Conservation (phyloP, 192 early-diverging fungal genomes). For the Coemansia sp. region DNA sequence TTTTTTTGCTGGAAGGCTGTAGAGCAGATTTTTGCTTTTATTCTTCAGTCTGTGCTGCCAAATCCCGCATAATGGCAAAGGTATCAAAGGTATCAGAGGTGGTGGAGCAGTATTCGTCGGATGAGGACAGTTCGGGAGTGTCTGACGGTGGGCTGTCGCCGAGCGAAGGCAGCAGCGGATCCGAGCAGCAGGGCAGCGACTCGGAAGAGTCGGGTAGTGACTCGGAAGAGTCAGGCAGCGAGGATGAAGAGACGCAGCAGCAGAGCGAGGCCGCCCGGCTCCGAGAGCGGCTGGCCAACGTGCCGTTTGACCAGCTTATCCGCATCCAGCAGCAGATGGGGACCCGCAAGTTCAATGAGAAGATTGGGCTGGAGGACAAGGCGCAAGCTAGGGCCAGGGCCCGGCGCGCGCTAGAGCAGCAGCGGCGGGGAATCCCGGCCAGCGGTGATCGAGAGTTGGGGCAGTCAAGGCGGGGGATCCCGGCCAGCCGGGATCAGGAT, state of each 20-base stretch:
- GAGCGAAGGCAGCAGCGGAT: constrained; percentile 2
- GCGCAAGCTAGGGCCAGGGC: constrained; percentile 28
- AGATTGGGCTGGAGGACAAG: constrained; percentile 26
- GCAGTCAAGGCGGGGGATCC: constrained; percentile 4
- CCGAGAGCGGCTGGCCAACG: constrained; percentile 55
- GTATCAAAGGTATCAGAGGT: not conserved
- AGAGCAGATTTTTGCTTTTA: not conserved
- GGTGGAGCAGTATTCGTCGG: constrained; percentile 42
- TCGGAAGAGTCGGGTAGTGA: not conserved
- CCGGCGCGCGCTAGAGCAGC: constrained; percentile 32
- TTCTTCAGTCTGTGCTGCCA: too few species aligned
- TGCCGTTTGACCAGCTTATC: constrained; percentile 74
- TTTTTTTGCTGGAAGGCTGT: too few species aligned
- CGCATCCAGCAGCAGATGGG: constrained; percentile 72
- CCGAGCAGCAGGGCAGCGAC: constrained; percentile 2
- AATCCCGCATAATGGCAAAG: constrained; percentile 26
- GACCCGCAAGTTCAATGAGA: constrained; percentile 56
- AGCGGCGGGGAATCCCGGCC: constrained; percentile 23
- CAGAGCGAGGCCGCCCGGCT: constrained; percentile 5
- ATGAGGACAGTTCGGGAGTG: constrained; percentile 31
- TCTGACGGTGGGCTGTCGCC: constrained; percentile 17
- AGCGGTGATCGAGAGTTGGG: not conserved
- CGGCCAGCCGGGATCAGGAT: constrained; percentile 8
- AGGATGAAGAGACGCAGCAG: constrained; percentile 8
- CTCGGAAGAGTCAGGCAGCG: constrained; percentile 1